A percentile compares a stretch with the other conserved stretches of the same genome.
Conservation (phyloP, 495 filamentous ascomycete genomes). For the Letharia lupina region DNA sequence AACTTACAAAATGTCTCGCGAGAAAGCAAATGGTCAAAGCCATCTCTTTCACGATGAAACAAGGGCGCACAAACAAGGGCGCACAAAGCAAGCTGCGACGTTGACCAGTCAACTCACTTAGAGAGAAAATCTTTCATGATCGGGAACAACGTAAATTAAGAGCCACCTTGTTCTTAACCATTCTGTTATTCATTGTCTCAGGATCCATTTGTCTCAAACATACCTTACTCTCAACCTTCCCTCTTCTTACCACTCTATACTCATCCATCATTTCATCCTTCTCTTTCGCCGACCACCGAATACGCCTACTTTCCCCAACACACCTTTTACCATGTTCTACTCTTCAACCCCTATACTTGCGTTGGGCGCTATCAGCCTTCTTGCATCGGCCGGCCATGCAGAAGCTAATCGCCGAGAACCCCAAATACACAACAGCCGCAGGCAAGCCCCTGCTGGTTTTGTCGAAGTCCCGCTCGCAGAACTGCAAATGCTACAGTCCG, state of each 20-base stretch:
- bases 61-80: neutral
- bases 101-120: neutral
- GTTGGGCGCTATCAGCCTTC: constrained; percentile 7
- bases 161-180: no score
- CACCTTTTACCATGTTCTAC: neutral
- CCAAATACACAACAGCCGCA: neutral
- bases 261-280: no score
- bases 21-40: neutral
- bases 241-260: neutral
- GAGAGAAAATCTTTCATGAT: neutral
- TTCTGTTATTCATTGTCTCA: neutral
- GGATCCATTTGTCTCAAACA: neutral
- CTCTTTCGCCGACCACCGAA: neutral
- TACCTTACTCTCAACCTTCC: neutral
- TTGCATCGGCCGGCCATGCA: constrained; percentile 12
- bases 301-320: no score
- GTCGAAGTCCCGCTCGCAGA: constrained; percentile 8
- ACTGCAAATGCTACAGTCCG: constrained; percentile 6
- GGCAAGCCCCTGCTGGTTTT: neutral
- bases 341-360: neutral
- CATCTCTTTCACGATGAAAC: neutral
- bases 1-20: neutral
- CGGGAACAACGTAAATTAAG: neutral
- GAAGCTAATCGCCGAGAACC: neutral
- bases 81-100: neutral